Evolutionary conservation across 2,329 filamentous ascomycete genomes (phyloP).

Genomic region (Penicillium paneum): DNA sequence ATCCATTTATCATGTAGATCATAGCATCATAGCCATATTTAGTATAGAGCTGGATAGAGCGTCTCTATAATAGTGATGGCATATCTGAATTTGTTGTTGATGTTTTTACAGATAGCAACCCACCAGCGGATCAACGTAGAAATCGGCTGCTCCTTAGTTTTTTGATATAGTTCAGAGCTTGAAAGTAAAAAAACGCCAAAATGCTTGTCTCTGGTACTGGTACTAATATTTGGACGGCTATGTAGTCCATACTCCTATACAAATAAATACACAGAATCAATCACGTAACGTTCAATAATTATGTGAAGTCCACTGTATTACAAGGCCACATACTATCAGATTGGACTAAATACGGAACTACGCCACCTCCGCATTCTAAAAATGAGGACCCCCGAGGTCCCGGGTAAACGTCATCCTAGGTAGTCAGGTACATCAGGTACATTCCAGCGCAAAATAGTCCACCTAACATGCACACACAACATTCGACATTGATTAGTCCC

Average conservation of each 20-base stretch:
- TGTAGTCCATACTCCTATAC: not conserved
- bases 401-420: not conserved
- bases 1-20: not conserved
- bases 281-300: too few relatives aligned
- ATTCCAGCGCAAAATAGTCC: not conserved
- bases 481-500: not conserved
- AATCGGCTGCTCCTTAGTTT: not conserved
- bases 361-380: not conserved
- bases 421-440: too few relatives aligned
- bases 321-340: too few relatives aligned
- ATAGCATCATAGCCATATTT: not conserved
- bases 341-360: too few relatives aligned
- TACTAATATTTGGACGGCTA: not conserved
- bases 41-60: not conserved
- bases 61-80: not conserved
- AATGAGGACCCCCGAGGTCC: not conserved
- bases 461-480: not conserved
- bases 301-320: too few relatives aligned
- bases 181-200: not conserved
- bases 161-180: not conserved
- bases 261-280: not conserved
- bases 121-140: not conserved
- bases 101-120: not conserved
- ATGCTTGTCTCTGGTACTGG: not conserved
- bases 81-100: not conserved